Evolutionary conservation across 352 stramenopile species (phyloP), one percentile per base, ranked within the genome.

Genomic region (Globisporangium acanthophoron): DNA sequence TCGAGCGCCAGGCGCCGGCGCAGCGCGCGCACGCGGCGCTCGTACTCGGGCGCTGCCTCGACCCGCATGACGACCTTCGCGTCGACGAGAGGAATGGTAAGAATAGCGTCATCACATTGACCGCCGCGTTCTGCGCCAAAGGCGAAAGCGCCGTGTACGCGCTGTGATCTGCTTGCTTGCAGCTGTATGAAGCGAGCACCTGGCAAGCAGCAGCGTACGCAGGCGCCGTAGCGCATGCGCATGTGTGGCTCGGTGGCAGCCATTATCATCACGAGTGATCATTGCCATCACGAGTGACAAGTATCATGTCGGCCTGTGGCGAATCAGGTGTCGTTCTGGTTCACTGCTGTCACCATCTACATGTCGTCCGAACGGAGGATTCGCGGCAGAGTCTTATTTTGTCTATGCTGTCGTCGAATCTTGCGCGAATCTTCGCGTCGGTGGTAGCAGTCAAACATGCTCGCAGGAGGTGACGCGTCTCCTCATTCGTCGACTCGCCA

Each of bases 1-100:
- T 87, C 76, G 46, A 87, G 72, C 52, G 74, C 61, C n/a, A 87
- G 61, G 11, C 68, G 72, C 65, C 78, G 77, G 21, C 58, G 65
- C 62, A 87, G 47, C 47, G 70, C 57, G 35, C 72, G 72, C 54
- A 76, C 72, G 56, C 76, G 69, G 54, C 58, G 63, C 60, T 81
- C 71, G 62, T 65, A 74, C 45, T 80, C 70, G 7, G 58, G 56
- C 37, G 71, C 65, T 47, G 47, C 65, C 43, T 62, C 61, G 47
- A 63, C n/a, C 49, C 49, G 56, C 69, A 74, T 74, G 44, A 13
- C 11, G 35, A 9, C 12, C 2, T 16, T 16, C 3, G 12, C 33
- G 33, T 12, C 9, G 33, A 37, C 33, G 33, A 37, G 33, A 37
- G 33, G 33, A 37, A 37, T 1, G 33, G 24, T 27, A 27, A 27